phyloP scores from a whole-genome alignment of 148 eudicot species.

The Nyssa sinensis region DNA sequence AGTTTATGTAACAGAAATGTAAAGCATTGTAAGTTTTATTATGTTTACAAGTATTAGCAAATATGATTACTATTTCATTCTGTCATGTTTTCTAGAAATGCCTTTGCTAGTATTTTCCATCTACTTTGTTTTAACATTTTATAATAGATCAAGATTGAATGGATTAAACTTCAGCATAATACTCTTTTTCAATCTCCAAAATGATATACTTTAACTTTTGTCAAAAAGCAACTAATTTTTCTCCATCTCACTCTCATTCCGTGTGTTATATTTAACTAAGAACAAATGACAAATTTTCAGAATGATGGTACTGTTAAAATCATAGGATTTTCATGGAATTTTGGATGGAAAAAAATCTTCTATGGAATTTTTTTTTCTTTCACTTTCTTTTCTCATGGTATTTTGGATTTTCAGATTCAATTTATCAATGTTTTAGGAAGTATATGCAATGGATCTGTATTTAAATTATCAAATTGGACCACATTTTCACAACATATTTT shows the following conservation, averaged over 20 bases:
- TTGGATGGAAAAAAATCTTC: too few relatives aligned
- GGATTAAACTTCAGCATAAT: not conserved
- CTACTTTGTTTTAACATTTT: not conserved
- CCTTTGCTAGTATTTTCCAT: not conserved
- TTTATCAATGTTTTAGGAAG: not conserved
- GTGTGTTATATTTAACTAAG: too few relatives aligned
- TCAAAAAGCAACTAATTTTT: not conserved
- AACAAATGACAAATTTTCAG: not conserved
- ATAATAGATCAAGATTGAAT: not conserved
- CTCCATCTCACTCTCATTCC: too few relatives aligned
- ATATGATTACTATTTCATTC: not conserved
- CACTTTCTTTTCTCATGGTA: not conserved
- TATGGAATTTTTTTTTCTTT: conserved; percentile 3
- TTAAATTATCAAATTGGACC: not conserved
- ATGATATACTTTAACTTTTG: not conserved
- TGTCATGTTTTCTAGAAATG: not conserved
- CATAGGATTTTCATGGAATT: not conserved
- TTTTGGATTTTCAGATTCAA: not conserved
- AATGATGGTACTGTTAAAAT: not conserved
- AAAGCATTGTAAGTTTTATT: not conserved
- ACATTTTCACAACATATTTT: not conserved
- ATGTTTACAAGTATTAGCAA: not conserved
- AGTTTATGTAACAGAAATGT: not conserved
- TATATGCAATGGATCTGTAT: not conserved
- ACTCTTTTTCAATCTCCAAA: not conserved